Evolutionary conservation across 129 eudicot species (phyloP), one percentile per base, ranked within the genome.

Genomic region (Artemisia argyi): DNA sequence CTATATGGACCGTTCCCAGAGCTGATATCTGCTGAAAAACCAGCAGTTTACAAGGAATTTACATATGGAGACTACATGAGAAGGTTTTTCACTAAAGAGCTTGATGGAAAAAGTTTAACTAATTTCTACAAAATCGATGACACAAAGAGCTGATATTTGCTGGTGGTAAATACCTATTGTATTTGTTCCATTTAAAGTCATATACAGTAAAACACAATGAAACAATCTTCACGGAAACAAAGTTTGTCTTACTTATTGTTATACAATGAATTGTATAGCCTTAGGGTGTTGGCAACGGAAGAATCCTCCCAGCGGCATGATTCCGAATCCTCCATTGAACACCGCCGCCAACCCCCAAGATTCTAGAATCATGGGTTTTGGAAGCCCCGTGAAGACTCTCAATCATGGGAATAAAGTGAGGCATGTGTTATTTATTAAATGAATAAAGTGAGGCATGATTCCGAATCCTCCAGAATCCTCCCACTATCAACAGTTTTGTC

Each of bases 11-110:
- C 95, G 14, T 64, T 88, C 7, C 76, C 84, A 16, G 91, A 85
- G 76, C 71, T 88, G 20, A 17, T 78, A 44, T 78, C 90, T 11
- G 68, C 79, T 19, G 77, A 83, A 9, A 88, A 82, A 52, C 88
- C 90, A 3, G 88, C 91, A 5, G 77, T 61, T 52, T 88, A 75
- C 73, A 69, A 58, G 51, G 73, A 76, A 18, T 83, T 86, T 26
- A 3, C 60, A 35, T 75, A 67, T 11, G 42, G 56, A 3, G 91
- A 86, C 66, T 86, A 78, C 84, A 72, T 83, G 59, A 69, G 8
- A 68, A 82, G 86, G 74, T 86, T 86, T 76, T 83, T 86, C 56
- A 74, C 75, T 7, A 86, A 86, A 82, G 88, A 81, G 73, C 79
- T 86, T 56, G 86, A 81, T 55, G 91, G 82, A 12, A 86, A 78